These are phyloP conservation scores for Infundibulicybe gibba DNA, from an alignment of 768 basidiomycete species.

Conservation along the genomic window DNA sequence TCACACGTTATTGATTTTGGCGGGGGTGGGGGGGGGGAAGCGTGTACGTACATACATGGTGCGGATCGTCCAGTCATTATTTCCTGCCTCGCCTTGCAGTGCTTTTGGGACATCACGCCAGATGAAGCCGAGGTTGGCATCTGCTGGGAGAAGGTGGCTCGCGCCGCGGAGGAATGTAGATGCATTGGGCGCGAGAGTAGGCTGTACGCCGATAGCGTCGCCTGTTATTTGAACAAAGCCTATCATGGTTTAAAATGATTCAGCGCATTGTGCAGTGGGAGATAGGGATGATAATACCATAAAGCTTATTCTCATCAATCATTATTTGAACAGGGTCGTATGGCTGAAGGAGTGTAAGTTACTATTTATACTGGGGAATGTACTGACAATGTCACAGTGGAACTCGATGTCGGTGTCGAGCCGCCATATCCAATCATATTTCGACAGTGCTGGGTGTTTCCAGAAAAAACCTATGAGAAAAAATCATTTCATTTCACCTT, in stretches of 20 bases:
- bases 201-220: slow-evolving; percentile 24
- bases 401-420: slow-evolving; percentile 27
- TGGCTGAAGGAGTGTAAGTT: slow-evolving; percentile 10
- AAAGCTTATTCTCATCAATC: slow-evolving; percentile 17
- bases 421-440: slow-evolving; percentile 26
- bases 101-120: slow-evolving; percentile 21
- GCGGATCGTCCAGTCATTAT: slow-evolving; percentile 19
- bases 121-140: slow-evolving; percentile 20
- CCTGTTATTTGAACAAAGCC: slow-evolving; percentile 23
- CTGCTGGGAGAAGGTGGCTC: slow-evolving; percentile 9
- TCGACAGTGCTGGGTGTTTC: slow-evolving; percentile 19
- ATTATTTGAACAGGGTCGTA: slow-evolving; percentile 23
- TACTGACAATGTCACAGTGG: slow-evolving; percentile 24
- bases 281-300: slow-evolving; percentile 10
- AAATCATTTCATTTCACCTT: neutral
- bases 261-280: neutral
- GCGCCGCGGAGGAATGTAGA: slow-evolving; percentile 16
- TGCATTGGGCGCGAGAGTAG: slow-evolving; percentile 21
- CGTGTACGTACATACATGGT: slow-evolving; percentile 25
- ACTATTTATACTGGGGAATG: neutral
- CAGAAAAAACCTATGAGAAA: slow-evolving; percentile 21
- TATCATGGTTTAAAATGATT: neutral
- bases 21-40: too few species aligned
- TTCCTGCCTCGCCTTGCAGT: slow-evolving; percentile 18
- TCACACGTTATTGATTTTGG: neutral